Conservation (phyloP, 371 early-diverging fungal species). For the Cokeromyces recurvatus region DNA sequence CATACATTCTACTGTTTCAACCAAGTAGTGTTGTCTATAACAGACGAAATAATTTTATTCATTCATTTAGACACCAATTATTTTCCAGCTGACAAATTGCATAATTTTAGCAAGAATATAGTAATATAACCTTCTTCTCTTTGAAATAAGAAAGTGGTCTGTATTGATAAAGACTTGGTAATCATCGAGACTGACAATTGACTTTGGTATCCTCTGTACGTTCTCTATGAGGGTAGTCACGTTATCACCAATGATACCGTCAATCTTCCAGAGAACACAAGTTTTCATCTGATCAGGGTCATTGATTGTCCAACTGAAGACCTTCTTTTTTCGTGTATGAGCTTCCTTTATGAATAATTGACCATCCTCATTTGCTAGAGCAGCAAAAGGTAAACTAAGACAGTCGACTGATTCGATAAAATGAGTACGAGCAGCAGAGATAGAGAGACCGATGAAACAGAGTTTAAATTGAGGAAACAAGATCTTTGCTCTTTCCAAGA, state of each 20-base stretch:
- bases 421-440: constrained; percentile 43
- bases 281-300: constrained; percentile 43
- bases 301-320: constrained; percentile 62
- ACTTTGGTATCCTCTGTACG: constrained; percentile 17
- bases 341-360: constrained; percentile 48
- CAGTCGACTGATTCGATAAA: constrained; percentile 49
- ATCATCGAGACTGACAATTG: constrained; percentile 9
- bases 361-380: constrained; percentile 42
- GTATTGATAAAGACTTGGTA: constrained; percentile 10
- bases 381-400: constrained; percentile 50
- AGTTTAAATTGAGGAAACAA: constrained; percentile 43
- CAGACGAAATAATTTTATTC: no score
- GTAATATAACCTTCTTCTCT: constrained; percentile 14
- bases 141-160: constrained; percentile 14
- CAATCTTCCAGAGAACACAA: constrained; percentile 45
- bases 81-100: constrained; percentile 17
- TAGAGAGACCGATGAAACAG: constrained; percentile 54
- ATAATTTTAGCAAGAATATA: constrained; percentile 13
- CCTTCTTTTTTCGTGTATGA: constrained; percentile 41
- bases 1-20: no score
- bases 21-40: no score
- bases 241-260: constrained; percentile 55
- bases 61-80: constrained; percentile 16
- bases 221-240: constrained; percentile 34
- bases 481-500: constrained; percentile 40